Base-by-base conservation (phyloP, 345 rosid species). In the Ceriops zippeliana region DNA sequence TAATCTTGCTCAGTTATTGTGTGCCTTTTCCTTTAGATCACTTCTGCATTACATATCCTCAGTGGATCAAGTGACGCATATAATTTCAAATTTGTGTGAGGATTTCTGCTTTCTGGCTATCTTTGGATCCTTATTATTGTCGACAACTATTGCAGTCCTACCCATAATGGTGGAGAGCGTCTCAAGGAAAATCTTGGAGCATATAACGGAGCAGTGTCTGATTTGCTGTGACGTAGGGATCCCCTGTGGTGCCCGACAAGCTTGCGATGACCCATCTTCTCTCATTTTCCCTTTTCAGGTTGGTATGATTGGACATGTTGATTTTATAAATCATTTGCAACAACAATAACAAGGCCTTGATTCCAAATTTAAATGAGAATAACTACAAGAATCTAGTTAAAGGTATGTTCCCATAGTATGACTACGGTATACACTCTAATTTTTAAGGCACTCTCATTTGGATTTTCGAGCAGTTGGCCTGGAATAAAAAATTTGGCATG, bases 201-300 rank as follows among this genome's bases (percentile, higher is more conserved):
- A 96, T 82, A 89, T 96, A 66, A 80, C 88, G 58, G 97, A 89
- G 54, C 93, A 81, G 68, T 96, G 96, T 77, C 93, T 92, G 49
- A 62, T 92, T 60, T 96, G 99, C 80, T 96, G 98, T 75, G 99
- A 96, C 63, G 92, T 89, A 16, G 98, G 99, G 78, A 70, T 86
- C 59, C 92, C 98, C 17, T 96, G 99, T 80, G 70, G 81, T 60
- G 96, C 92, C 38, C 86, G 89, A 64, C 99, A 86, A 78, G 89
- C 93, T 79, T 96, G 99, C 75, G 71, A 78, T 32, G 95, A 96
- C 71, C 96, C 96, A 65, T 87, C 99, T 35, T 87, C 93, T 67
- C 90, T 96, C 75, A 96, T 92, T 72, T 96, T 92, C 70, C 87
- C 92, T 72, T 96, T 96, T 83, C 98, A 92, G 97, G 99, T 96